phyloP scores from a whole-genome alignment of 2,329 filamentous ascomycete genomes.

The Ustulina deusta region DNA sequence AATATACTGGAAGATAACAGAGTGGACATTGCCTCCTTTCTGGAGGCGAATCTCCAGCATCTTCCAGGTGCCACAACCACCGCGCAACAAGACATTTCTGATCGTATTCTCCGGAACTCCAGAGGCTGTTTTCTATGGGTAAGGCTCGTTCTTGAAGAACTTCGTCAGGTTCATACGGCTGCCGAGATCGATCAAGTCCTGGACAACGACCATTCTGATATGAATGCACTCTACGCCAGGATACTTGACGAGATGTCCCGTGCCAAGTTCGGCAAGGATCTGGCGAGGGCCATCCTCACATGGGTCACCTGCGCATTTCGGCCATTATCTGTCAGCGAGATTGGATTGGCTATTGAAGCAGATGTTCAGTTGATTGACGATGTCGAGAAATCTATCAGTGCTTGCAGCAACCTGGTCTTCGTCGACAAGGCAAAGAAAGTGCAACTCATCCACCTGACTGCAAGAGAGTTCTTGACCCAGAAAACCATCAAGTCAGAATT shows the following conservation, averaged over 20 bases:
- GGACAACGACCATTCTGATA: slow-evolving; percentile 45
- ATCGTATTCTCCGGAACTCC: slow-evolving; percentile 45
- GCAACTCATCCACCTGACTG: slow-evolving; percentile 49
- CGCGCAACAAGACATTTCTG: slow-evolving; percentile 33
- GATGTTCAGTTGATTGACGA: slow-evolving; percentile 48
- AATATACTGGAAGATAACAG: slow-evolving; percentile 43
- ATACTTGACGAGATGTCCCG: slow-evolving; percentile 46
- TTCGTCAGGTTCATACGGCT: slow-evolving; percentile 46
- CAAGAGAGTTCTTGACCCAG: slow-evolving; percentile 46
- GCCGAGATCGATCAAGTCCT: slow-evolving; percentile 45
- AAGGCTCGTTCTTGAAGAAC: slow-evolving; percentile 44
- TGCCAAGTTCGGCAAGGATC: slow-evolving; percentile 43
- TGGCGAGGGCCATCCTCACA: slow-evolving; percentile 45
- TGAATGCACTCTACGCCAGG: slow-evolving; percentile 48
- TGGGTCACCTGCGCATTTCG: slow-evolving; percentile 48
- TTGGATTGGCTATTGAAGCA: slow-evolving; percentile 44
- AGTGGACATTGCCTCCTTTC: slow-evolving; percentile 44
- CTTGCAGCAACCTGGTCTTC: slow-evolving; percentile 49
- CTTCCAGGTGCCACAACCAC: slow-evolving; percentile 35
- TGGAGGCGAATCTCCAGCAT: slow-evolving; percentile 41
- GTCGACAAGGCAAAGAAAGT: slow-evolving; percentile 44
- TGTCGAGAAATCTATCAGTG: slow-evolving; percentile 43
- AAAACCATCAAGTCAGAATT: slow-evolving; percentile 42
- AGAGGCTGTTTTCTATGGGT: slow-evolving; percentile 51
- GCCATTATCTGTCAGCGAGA: slow-evolving; percentile 44